phyloP scores from a whole-genome alignment of 176 grass and related monocot species.

The Saccharum spontaneum region DNA sequence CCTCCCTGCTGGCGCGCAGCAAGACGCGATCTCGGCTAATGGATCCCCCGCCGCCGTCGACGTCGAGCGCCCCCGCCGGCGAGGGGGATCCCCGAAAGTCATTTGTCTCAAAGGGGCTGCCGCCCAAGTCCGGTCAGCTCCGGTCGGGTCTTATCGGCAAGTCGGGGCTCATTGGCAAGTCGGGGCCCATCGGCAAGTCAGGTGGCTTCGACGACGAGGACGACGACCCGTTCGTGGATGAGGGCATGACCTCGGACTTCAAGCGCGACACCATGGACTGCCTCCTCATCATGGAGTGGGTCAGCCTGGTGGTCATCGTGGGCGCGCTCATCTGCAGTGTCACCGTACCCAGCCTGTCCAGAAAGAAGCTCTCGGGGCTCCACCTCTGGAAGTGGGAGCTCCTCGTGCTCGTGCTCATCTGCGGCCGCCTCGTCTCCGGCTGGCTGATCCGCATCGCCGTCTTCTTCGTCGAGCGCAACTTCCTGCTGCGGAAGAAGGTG shows the following conservation, averaged over 20 bases:
- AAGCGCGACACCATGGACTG: conserved; percentile 54
- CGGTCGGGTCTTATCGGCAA: conserved; percentile 49
- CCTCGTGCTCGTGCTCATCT: conserved; percentile 82
- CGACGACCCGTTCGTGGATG: conserved; percentile 76
- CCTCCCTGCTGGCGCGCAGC: conserved; percentile 40
- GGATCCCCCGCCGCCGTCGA: conserved; percentile 57
- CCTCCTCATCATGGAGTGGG: conserved; percentile 68
- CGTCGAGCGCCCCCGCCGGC: not conserved
- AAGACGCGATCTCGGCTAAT: conserved; percentile 78
- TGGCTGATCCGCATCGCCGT: conserved; percentile 77
- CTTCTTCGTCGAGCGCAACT: conserved; percentile 91
- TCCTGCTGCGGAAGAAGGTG: conserved; percentile 78
- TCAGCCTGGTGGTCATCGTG: conserved; percentile 79
- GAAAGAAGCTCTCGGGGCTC: conserved; percentile 60
- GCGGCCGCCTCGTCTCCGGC: conserved; percentile 86
- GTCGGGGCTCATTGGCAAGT: conserved; percentile 47
- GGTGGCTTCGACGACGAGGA: conserved; percentile 65
- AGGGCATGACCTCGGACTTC: conserved; percentile 61
- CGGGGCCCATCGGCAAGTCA: conserved; percentile 44
- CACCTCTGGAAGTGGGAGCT: conserved; percentile 97
- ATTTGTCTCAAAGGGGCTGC: conserved; percentile 33
- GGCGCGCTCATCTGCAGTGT: conserved; percentile 69
- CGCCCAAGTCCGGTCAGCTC: conserved; percentile 56
- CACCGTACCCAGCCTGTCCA: conserved; percentile 32
- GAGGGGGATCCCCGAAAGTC: conserved; percentile 34